Conservation (phyloP, 305 asterid genomes). For the Galium porrigens region DNA sequence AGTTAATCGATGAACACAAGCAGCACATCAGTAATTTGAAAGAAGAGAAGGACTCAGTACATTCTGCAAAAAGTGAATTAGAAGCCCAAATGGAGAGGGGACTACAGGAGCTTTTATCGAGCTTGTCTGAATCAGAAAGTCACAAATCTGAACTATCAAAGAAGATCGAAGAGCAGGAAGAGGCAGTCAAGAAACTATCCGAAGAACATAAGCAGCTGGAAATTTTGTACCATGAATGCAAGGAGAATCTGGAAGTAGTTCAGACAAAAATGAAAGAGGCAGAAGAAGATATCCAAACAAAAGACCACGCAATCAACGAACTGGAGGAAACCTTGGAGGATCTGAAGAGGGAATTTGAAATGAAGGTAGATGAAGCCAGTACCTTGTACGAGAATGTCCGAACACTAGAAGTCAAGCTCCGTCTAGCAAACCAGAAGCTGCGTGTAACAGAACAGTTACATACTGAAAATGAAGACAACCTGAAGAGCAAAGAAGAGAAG, state of each 20-base stretch:
- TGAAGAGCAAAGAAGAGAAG: constrained; percentile 43
- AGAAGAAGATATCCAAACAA: constrained; percentile 35
- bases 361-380: constrained; percentile 57
- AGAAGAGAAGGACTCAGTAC: constrained; percentile 35
- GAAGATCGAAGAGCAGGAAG: constrained; percentile 33
- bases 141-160: constrained; percentile 30
- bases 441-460: constrained; percentile 66
- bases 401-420: constrained; percentile 60
- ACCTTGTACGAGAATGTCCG: constrained; percentile 54
- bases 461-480: constrained; percentile 51
- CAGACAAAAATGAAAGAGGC: constrained; percentile 43
- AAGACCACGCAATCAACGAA: constrained; percentile 37
- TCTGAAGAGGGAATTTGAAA: constrained; percentile 56
- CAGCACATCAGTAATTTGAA: constrained; percentile 29
- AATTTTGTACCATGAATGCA: constrained; percentile 24
- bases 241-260: constrained; percentile 35
- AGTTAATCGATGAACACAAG: constrained; percentile 31
- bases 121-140: constrained; percentile 28
- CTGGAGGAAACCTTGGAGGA: constrained; percentile 49
- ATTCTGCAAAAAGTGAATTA: constrained; percentile 36
- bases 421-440: constrained; percentile 63
- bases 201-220: constrained; percentile 34
- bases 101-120: constrained; percentile 35
- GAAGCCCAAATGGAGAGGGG: constrained; percentile 34
- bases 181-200: constrained; percentile 28